Percentiles rank a stretch among this genome's conserved stretches.
phyloP scores from a whole-genome alignment of 2,329 filamentous ascomycete species.

The Acrodontium crateriforme region DNA sequence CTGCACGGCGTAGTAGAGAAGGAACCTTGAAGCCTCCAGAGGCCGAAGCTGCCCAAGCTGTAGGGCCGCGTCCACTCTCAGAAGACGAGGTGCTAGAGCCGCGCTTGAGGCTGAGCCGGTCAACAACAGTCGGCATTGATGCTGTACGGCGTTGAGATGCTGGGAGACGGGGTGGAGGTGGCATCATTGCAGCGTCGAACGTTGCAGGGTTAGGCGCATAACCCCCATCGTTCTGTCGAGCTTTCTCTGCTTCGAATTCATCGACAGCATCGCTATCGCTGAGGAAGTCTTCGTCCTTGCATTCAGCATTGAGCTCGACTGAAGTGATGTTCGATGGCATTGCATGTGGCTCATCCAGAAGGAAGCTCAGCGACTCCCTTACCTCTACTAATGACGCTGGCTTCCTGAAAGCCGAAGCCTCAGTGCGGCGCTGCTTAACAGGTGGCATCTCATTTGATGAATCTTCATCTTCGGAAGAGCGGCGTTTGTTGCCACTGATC shows the following conservation, averaged over 20 bases:
- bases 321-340: constrained; percentile 26
- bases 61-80: constrained; percentile 8
- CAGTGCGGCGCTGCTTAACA: constrained; percentile 18
- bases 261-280: constrained; percentile 29
- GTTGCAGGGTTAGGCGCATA: constrained; percentile 15
- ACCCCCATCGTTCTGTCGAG: constrained; percentile 19
- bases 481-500: constrained; percentile 19
- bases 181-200: constrained; percentile 12
- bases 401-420: constrained; percentile 36
- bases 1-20: constrained; percentile 57
- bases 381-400: constrained; percentile 68
- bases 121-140: constrained; percentile 40
- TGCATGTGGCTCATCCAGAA: constrained; percentile 52
- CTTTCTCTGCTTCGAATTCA: constrained; percentile 27
- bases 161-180: constrained; percentile 26
- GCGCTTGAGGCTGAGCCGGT: constrained; percentile 56
- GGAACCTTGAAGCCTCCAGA: constrained; percentile 50
- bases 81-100: constrained; percentile 12
- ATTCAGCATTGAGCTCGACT: constrained; percentile 38
- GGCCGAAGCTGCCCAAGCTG: constrained; percentile 26
- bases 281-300: too few species aligned
- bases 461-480: constrained; percentile 8
- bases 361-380: constrained; percentile 65
- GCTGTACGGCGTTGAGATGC: constrained; percentile 24
- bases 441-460: constrained; percentile 25